Evolutionary conservation across 1,284 basidiomycete genomes (phyloP).

Genomic region (Butyriboletus appendiculatus): DNA sequence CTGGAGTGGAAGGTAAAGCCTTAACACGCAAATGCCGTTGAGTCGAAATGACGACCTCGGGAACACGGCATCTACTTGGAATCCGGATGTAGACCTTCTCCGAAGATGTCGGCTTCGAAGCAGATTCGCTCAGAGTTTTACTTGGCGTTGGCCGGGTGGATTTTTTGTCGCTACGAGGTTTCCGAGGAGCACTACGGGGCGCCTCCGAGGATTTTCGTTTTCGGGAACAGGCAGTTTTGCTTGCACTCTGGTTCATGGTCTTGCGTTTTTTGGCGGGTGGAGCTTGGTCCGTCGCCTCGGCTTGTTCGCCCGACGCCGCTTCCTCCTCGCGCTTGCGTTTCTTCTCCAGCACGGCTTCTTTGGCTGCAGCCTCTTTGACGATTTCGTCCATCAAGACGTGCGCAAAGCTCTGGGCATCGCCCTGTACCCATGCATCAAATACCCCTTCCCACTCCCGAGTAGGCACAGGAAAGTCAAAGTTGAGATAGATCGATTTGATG

Average conservation of each 20-base stretch:
- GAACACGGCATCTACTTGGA: slow-evolving; percentile 7
- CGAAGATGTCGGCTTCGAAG: slow-evolving; percentile 24
- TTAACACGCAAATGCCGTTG: too few relatives aligned
- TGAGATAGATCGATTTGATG: slow-evolving; percentile 80
- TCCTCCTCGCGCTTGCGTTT: slow-evolving; percentile 52
- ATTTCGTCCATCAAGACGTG: slow-evolving; percentile 57
- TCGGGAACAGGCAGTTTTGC: slow-evolving; percentile 21
- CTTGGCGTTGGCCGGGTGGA: slow-evolving; percentile 16
- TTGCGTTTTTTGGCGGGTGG: slow-evolving; percentile 30
- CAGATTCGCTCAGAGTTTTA: slow-evolving; percentile 14
- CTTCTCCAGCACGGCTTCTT: slow-evolving; percentile 51
- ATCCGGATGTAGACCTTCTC: slow-evolving; percentile 33
- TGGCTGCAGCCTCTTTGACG: slow-evolving; percentile 49
- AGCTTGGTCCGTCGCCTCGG: slow-evolving; percentile 14
- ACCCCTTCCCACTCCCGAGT: slow-evolving; percentile 88
- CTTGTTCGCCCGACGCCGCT: slow-evolving; percentile 14
- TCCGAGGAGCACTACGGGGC: slow-evolving; percentile 29
- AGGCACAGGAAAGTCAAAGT: slow-evolving; percentile 87
- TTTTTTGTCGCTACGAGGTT: slow-evolving; percentile 28
- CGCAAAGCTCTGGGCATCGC: slow-evolving; percentile 85
- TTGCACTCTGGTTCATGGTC: slow-evolving; percentile 14
- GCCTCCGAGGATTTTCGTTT: slow-evolving; percentile 30
- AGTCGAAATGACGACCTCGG: slow-evolving; percentile 32
- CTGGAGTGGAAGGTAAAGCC: too few relatives aligned
- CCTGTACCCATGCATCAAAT: slow-evolving; percentile 91